Evolutionary conservation across 176 grass and related monocot genomes (phyloP).

Genomic region (Puya raimondii): DNA sequence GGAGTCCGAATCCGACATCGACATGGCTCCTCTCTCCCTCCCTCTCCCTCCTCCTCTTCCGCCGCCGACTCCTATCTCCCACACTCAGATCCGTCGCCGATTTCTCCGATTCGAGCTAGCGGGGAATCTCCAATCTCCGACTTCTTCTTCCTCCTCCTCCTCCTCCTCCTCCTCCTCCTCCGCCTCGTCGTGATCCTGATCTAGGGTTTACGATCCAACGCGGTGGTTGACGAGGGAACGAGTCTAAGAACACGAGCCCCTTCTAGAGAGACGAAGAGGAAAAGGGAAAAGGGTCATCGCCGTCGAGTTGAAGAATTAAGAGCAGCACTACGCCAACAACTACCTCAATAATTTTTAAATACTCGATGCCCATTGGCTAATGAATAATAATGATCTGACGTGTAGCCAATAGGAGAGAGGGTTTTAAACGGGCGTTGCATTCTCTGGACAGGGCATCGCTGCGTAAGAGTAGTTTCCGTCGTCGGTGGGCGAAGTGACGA

Average conservation of each 20-base stretch:
- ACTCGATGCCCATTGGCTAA: too few relatives aligned
- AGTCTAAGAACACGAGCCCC: not conserved
- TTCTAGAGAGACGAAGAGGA: not conserved
- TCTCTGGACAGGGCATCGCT: too few relatives aligned
- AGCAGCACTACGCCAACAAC: too few relatives aligned
- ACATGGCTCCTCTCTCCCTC: slow-evolving; percentile 41
- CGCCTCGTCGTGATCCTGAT: not conserved
- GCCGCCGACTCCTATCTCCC: not conserved
- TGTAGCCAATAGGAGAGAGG: too few relatives aligned
- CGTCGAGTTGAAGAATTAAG: not conserved
- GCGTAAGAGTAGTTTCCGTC: not conserved
- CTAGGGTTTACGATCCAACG: not conserved
- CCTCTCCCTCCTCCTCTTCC: slow-evolving; percentile 1
- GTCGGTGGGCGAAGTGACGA: not conserved
- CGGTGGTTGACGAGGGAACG: not conserved
- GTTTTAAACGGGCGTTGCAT: too few relatives aligned
- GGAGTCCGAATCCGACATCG: slow-evolving; percentile 60
- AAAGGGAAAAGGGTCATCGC: not conserved
- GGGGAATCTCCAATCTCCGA: not conserved
- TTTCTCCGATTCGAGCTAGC: too few relatives aligned
- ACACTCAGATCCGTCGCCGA: too few relatives aligned
- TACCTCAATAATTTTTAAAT: too few relatives aligned
- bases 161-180: not conserved
- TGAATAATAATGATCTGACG: too few relatives aligned
- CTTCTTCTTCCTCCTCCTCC: not conserved